Base-by-base conservation (phyloP, 2,329 filamentous ascomycete genomes). In the Xylariaceae sp. region DNA sequence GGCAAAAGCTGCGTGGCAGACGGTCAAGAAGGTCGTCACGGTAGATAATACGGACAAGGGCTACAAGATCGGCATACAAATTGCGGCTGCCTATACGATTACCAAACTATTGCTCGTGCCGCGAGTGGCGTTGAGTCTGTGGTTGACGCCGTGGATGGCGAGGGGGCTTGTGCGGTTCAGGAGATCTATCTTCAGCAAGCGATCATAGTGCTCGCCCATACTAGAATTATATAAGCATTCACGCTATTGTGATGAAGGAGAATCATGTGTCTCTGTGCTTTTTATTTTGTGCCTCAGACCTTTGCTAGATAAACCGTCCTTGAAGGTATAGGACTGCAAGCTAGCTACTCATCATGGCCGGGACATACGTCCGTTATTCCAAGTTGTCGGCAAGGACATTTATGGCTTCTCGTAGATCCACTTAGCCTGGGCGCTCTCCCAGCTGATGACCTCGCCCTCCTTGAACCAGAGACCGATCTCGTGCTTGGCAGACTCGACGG, bases 401-500 rank as follows among this genome's bases (percentile, higher is more conserved):
- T 73, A 75, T 51, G 73, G 59, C 79, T 94, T 91, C 87, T 98
- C 93, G 79, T 96, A 97, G 78, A 97, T 78, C 93, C 93, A 97
- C 78, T 87, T 81, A 73, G 86, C 80, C 74, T 87, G 79, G 67
- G 87, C 77, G 57, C 77, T 76, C 81, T 93, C 91, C 82, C 87
- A 97, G 73, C 66, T 78, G 72, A 89, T 72, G 64, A 95, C 67
- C 72, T 97, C 93, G 59, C 81, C 83, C 58, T 87, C 76, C 73
- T 86, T 83, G 87, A 98, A 98, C 93, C 93, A 98, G 67, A 97
- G 84, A 64, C 85, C 85, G 68, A 98, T 98, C 81, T 98, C 93
- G 87, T 97, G 96, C 86, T 97, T 82, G 74, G 93, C 93, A 78
- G 82, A 95, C 83, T 98, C 93, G 73, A 98, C 91, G 68, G 79